A percentile compares a stretch with the other conserved stretches of the same genome.
Conservation (phyloP, 306 rosid species). For the Vigna reflexopilosa region DNA sequence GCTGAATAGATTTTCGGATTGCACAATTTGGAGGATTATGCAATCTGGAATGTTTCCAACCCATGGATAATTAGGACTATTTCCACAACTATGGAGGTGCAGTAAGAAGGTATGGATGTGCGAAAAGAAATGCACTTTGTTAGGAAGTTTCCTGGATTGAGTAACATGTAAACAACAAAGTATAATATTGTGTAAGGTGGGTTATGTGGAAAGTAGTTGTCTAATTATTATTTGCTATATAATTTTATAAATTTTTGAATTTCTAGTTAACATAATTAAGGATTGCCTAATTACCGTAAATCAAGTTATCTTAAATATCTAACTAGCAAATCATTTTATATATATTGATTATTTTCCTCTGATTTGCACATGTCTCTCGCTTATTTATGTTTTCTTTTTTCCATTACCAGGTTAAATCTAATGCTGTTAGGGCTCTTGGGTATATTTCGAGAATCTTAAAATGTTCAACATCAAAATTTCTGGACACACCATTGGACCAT, state of each 20-base stretch:
- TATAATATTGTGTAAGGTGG: no score
- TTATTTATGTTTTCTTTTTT: slow-evolving; percentile 29
- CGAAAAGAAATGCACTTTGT: no score
- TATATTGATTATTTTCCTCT: slow-evolving; percentile 13
- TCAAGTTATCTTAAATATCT: background rate
- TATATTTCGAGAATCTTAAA: slow-evolving; percentile 83
- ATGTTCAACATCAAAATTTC: slow-evolving; percentile 53
- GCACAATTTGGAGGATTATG: no score
- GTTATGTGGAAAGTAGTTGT: no score
- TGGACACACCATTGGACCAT: slow-evolving; percentile 43
- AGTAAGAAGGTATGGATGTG: no score
- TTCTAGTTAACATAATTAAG: background rate
- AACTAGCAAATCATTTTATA: background rate
- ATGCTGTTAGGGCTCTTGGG: slow-evolving; percentile 99
- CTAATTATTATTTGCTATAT: no score
- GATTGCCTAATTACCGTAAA: background rate
- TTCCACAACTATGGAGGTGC: no score
- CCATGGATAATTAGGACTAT: no score
- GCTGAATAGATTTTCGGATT: no score
- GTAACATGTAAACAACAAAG: no score
- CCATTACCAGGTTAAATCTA: slow-evolving; percentile 81
- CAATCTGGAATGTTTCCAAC: no score
- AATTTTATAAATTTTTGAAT: background rate
- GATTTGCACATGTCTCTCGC: slow-evolving; percentile 4
- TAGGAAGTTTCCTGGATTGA: no score